These are phyloP conservation scores for Simmondsia chinensis DNA, from an alignment of 148 eudicot species.

Conservation along the genomic window DNA sequence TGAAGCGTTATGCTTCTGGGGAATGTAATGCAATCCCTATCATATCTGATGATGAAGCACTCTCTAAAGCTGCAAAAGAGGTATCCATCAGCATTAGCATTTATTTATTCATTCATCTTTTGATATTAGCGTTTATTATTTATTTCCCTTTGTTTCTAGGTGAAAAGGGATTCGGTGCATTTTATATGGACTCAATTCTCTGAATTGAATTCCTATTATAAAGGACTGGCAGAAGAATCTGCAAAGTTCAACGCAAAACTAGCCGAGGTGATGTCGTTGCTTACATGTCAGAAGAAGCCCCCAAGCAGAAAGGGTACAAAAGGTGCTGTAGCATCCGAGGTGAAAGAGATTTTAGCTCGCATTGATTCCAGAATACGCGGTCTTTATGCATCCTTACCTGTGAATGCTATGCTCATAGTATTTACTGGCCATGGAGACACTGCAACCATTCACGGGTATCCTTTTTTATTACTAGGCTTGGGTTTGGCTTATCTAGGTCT, in stretches of 20 bases:
- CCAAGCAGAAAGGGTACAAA: constrained; percentile 30
- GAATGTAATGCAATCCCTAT: constrained; percentile 78
- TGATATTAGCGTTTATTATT: neutral
- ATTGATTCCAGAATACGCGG: constrained; percentile 53
- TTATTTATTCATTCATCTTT: neutral
- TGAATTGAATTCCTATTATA: constrained; percentile 57
- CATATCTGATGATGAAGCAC: constrained; percentile 82
- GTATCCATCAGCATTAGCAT: constrained; percentile 15
- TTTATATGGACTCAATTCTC: constrained; percentile 87
- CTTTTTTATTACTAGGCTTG: neutral
- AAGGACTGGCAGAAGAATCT: constrained; percentile 63
- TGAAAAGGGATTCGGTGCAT: constrained; percentile 60
- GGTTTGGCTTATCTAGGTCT: neutral
- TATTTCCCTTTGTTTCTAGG: constrained; percentile 25
- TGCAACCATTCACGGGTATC: constrained; percentile 65
- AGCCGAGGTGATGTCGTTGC: constrained; percentile 71
- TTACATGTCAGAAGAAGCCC: constrained; percentile 53
- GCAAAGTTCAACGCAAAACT: constrained; percentile 50
- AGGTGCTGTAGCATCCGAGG: constrained; percentile 33
- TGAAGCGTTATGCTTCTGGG: constrained; percentile 86
- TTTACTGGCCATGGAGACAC: constrained; percentile 97
- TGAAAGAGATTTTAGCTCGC: constrained; percentile 56
- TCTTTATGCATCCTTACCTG: constrained; percentile 53
- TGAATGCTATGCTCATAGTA: constrained; percentile 68
- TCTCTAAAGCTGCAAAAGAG: constrained; percentile 70